Base-by-base conservation (phyloP, 1,284 basidiomycete genomes). In the Cronartium ribicola region DNA sequence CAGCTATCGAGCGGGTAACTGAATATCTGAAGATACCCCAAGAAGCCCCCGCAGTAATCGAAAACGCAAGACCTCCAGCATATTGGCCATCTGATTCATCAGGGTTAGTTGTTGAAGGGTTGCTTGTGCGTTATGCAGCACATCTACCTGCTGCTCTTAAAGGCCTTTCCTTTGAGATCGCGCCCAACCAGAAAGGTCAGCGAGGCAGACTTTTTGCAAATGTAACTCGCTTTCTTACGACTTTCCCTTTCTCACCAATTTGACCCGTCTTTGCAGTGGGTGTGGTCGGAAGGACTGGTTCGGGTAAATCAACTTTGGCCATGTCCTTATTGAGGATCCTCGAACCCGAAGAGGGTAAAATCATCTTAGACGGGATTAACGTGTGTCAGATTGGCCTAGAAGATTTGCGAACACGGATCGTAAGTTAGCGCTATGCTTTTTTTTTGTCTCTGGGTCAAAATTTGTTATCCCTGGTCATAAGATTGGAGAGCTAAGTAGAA, bases 331-430 rank as follows among this genome's bases (percentile, higher is more conserved):
- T 80, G 48, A 77, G 79, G 4, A 76, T 76, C 4, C 70, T 76
- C 11, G 78, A 76, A 55, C 68, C 77, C 5, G 69, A 73, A n/a
- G 76, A 66, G 1, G 79, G 79, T 14, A 61, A 75, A 14, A 80
- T 80, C 37, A 29, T 77, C 22, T 77, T 80, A 48, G 79, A 80
- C 59, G 79, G 77, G 10, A 75, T 80, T 37, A 78, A 80, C 67
- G 78, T 80, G 60, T 71, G 71, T 65, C 69, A 75, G 17, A 67
- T 80, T 6, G 75, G 69, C 0, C 61, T 80, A n/a, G 74, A 79
- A 37, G 77, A 78, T 36, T 71, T 80, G 14, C 74, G 79, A 1
- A 76, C 75, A 20, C 63, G 78, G 22, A 65, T 79, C 11, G 70
- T 72, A 29, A 43, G 63, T 66, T n/a, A 37, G 29, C 22, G 41